Conservation (phyloP, 139 green algal genomes). For the Volvox africanus region DNA sequence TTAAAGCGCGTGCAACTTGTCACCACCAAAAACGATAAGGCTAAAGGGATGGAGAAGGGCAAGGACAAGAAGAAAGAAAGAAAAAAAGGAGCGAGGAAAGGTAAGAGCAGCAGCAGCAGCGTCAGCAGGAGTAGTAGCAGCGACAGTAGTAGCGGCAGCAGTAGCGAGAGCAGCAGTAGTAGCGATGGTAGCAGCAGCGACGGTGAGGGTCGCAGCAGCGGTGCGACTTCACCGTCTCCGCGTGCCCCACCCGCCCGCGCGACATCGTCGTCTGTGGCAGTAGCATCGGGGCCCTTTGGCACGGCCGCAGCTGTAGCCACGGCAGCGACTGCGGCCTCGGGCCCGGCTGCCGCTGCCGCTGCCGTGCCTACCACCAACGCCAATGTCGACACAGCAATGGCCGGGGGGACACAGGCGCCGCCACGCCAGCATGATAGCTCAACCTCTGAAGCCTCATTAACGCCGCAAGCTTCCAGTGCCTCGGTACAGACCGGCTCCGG, state of each 20-base stretch:
- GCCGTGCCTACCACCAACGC: background rate
- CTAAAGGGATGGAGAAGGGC: background rate
- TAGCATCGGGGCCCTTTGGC: background rate
- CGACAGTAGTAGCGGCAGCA: constrained; percentile 2
- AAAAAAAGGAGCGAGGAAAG: background rate
- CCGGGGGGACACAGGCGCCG: background rate
- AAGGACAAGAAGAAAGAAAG: background rate
- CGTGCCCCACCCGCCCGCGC: background rate
- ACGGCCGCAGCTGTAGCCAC: background rate
- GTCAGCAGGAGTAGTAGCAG: background rate
- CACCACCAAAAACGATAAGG: background rate
- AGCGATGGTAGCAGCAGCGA: background rate
- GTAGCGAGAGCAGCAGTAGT: background rate
- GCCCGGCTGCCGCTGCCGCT: background rate
- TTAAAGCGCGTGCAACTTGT: constrained; percentile 39
- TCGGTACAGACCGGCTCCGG: background rate
- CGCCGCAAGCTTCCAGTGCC: background rate
- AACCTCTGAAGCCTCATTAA: background rate
- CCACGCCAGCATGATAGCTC: background rate
- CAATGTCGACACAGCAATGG: background rate
- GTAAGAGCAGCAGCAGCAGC: background rate
- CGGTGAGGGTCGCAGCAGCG: background rate
- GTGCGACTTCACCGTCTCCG: background rate
- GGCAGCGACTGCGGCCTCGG: background rate
- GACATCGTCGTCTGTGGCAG: background rate